Conservation (phyloP, 495 filamentous ascomycete genomes). For the Friedmanniomyces endolithicus region DNA sequence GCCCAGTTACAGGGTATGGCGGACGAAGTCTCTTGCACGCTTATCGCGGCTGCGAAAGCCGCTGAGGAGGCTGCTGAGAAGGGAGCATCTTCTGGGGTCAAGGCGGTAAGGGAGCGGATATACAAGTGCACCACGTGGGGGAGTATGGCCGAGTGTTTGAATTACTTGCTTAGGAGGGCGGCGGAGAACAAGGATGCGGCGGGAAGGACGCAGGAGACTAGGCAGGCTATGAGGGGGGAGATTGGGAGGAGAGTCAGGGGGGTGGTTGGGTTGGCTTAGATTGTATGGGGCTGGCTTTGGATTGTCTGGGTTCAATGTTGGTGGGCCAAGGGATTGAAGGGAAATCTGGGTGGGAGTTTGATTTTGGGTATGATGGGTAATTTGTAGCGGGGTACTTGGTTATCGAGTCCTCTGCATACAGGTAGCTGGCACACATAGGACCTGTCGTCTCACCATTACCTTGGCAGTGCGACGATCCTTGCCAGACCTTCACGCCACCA, state of each 20-base stretch:
- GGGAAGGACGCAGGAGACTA: constrained; percentile 58
- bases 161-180: constrained; percentile 73
- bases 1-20: constrained; percentile 96
- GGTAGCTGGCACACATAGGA: too few species aligned
- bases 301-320: background rate
- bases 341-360: background rate
- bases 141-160: constrained; percentile 82
- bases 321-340: too few species aligned
- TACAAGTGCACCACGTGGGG: constrained; percentile 94
- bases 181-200: constrained; percentile 89
- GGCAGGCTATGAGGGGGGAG: constrained; percentile 61
- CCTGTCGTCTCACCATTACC: too few species aligned
- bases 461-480: too few species aligned
- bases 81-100: constrained; percentile 13
- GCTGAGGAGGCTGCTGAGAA: background rate
- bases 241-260: constrained; percentile 46
- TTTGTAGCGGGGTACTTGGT: too few species aligned
- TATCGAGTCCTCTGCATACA: too few species aligned
- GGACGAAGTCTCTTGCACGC: constrained; percentile 78
- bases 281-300: background rate
- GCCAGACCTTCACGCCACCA: too few species aligned
- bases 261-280: constrained; percentile 15
- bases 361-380: background rate
- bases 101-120: constrained; percentile 35
- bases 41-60: constrained; percentile 45